Percentiles rank a stretch among this genome's conserved stretches.
Conservation (phyloP, 1,284 basidiomycete genomes). For the Marasmius tenuissimus region DNA sequence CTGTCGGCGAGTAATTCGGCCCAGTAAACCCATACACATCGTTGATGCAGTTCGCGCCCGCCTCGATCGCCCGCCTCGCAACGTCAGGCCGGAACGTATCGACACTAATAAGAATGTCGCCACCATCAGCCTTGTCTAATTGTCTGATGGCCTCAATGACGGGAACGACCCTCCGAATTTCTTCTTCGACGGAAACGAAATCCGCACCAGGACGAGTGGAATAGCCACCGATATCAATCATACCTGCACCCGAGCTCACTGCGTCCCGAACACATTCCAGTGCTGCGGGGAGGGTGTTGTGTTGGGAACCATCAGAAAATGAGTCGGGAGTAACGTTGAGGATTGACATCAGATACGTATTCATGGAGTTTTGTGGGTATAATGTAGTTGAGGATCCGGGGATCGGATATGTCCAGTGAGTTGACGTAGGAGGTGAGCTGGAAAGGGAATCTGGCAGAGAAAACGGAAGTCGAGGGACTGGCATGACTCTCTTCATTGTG, state of each 20-base stretch:
- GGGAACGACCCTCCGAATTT: slow-evolving; percentile 75
- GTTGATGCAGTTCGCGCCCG: slow-evolving; percentile 93
- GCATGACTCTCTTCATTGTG: slow-evolving; percentile 66
- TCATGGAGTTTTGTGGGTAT: slow-evolving; percentile 19
- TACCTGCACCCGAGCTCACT: slow-evolving; percentile 60
- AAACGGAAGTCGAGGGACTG: slow-evolving; percentile 56
- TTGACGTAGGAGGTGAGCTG: slow-evolving; percentile 47
- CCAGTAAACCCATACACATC: slow-evolving; percentile 88
- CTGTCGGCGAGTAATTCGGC: slow-evolving; percentile 40
- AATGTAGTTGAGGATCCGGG: slow-evolving; percentile 12
- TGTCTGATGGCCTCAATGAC: slow-evolving; percentile 53
- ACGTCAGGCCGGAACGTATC: slow-evolving; percentile 93
- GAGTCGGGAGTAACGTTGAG: slow-evolving; percentile 96
- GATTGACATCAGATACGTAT: slow-evolving; percentile 89
- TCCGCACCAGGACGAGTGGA: slow-evolving; percentile 83
- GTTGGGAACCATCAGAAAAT: slow-evolving; percentile 85
- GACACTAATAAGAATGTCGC: slow-evolving; percentile 70
- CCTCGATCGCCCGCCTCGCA: slow-evolving; percentile 73
- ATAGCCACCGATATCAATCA: slow-evolving; percentile 94
- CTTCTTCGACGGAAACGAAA: slow-evolving; percentile 73
- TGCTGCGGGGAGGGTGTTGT: slow-evolving; percentile 51
- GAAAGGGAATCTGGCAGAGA: slow-evolving; percentile 17
- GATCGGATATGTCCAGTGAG: slow-evolving; percentile 53
- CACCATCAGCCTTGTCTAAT: slow-evolving; percentile 5
- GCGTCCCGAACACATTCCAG: slow-evolving; percentile 49